Percentiles rank a stretch among this genome's conserved stretches.
Conservation (phyloP, 179 eudicot genomes). For the Monotropa hypopitys region DNA sequence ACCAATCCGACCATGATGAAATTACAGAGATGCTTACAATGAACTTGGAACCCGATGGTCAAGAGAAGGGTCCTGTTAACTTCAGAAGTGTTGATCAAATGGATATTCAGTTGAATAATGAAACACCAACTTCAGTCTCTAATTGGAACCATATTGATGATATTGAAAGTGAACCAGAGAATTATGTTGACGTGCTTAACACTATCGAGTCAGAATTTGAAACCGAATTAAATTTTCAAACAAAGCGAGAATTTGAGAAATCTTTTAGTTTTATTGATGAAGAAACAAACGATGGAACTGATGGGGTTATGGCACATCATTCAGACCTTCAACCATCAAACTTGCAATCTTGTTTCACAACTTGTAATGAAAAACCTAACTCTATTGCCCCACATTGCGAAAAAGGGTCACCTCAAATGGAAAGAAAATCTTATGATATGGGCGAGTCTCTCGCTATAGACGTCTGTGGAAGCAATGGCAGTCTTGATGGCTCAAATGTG, state of each 20-base stretch:
- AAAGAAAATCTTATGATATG: conserved; percentile 11
- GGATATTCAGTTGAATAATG: conserved; percentile 21
- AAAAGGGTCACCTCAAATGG: conserved; percentile 18
- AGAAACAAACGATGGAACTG: conserved; percentile 10
- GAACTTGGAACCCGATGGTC: conserved; percentile 14
- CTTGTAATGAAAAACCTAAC: conserved; percentile 10
- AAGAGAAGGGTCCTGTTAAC: conserved; percentile 20
- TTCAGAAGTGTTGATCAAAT: conserved; percentile 14
- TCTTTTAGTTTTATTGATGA: conserved; percentile 13
- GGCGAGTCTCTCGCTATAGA: conserved; percentile 12
- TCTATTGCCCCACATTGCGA: conserved; percentile 7
- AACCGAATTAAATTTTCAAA: conserved; percentile 52
- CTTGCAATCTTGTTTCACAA: conserved; percentile 17
- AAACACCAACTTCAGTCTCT: conserved; percentile 10
- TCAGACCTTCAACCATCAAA: conserved; percentile 16
- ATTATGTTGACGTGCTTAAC: conserved; percentile 80
- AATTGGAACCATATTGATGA: conserved; percentile 42
- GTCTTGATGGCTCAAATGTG: conserved; percentile 11
- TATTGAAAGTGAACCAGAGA: conserved; percentile 71
- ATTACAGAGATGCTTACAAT: conserved; percentile 16
- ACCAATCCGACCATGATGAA: conserved; percentile 19
- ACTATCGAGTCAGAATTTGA: conserved; percentile 82
- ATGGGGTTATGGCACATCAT: conserved; percentile 1
- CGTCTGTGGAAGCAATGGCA: conserved; percentile 10
- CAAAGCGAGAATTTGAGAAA: conserved; percentile 23